Percentiles rank a stretch among this genome's conserved stretches.
Evolutionary conservation across 2,329 filamentous ascomycete genomes (phyloP).

Genomic region (Aspergillus quadrilineatus): DNA sequence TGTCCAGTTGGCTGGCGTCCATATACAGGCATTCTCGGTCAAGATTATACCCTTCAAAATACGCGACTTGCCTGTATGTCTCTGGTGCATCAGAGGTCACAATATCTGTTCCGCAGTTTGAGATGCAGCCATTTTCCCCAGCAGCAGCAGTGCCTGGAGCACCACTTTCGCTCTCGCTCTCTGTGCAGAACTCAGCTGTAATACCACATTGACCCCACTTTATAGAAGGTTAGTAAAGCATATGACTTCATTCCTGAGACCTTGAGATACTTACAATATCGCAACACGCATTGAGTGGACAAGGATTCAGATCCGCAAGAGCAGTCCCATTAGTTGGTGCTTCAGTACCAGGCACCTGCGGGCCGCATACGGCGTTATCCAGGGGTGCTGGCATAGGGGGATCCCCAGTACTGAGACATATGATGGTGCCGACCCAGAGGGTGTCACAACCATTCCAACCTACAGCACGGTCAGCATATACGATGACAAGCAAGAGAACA

Average conservation of each 20-base stretch:
- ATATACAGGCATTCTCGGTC: conserved; percentile 34
- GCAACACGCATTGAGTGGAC: conserved; percentile 46
- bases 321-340: conserved; percentile 29
- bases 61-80: conserved; percentile 27
- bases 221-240: background rate
- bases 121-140: conserved; percentile 42
- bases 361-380: conserved; percentile 46
- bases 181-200: conserved; percentile 46
- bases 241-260: background rate
- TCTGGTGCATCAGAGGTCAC: conserved; percentile 25
- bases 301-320: conserved; percentile 46
- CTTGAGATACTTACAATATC: conserved; percentile 23
- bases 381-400: conserved; percentile 43
- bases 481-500: background rate
- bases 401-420: conserved; percentile 44
- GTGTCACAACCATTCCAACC: conserved; percentile 40
- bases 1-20: conserved; percentile 25
- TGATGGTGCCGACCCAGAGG: conserved; percentile 30
- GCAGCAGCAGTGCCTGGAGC: conserved; percentile 38
- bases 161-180: conserved; percentile 25
- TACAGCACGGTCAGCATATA: background rate
- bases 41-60: conserved; percentile 34
- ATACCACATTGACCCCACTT: conserved; percentile 47
- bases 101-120: conserved; percentile 43
- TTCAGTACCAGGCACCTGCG: conserved; percentile 40